Conservation (phyloP, 352 stramenopile species). For the Pythium insidiosum region DNA sequence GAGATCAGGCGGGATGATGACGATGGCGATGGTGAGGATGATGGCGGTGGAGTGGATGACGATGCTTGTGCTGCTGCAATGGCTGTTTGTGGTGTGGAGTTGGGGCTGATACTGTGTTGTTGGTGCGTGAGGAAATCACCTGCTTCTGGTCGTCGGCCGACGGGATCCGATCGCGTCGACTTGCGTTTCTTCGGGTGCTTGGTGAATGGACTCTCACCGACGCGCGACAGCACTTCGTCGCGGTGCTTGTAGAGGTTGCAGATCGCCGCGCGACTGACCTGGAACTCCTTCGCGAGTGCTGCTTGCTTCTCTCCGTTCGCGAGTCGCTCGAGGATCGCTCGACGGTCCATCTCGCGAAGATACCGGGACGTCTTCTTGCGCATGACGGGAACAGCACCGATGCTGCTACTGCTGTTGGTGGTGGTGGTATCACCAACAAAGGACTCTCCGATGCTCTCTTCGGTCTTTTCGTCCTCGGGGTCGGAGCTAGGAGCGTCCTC, state of each 20-base stretch:
- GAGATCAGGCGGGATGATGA: neutral
- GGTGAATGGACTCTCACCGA: constrained; percentile 37
- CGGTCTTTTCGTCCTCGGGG: no score
- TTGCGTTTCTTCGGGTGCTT: constrained; percentile 43
- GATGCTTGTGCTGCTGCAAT: no score
- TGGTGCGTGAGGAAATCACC: no score
- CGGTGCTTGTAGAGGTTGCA: constrained; percentile 61
- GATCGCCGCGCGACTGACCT: constrained; percentile 50
- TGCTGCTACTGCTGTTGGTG: no score
- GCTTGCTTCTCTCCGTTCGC: constrained; percentile 46
- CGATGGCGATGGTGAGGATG: neutral
- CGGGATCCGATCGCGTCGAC: neutral
- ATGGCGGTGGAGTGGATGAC: neutral
- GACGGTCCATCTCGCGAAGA: constrained; percentile 10
- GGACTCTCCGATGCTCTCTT: no score
- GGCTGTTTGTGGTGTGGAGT: no score
- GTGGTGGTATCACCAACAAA: no score
- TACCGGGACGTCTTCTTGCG: neutral
- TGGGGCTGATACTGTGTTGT: no score
- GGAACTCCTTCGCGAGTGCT: constrained; percentile 48
- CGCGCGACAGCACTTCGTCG: constrained; percentile 31
- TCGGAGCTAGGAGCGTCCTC: no score
- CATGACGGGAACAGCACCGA: no score
- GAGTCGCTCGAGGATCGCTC: constrained; percentile 41
- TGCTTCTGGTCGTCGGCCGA: no score